Evolutionary conservation across 2,329 filamentous ascomycete genomes (phyloP).

Genomic region (Sclerotinia nivalis): DNA sequence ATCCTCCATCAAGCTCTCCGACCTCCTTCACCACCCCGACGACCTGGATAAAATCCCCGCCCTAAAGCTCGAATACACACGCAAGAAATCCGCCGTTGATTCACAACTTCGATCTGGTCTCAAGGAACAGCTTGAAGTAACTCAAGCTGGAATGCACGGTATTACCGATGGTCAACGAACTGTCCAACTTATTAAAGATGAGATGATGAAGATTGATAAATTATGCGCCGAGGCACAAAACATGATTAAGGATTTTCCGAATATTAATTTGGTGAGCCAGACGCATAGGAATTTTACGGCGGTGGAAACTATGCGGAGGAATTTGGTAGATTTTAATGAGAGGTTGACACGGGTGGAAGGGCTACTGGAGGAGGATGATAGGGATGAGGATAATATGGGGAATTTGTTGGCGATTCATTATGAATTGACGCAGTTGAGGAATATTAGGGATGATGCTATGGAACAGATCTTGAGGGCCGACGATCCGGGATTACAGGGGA

Average conservation of each 20-base stretch:
- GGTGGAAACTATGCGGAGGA: constrained; percentile 88
- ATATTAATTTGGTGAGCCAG: constrained; percentile 88
- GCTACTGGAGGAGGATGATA: constrained; percentile 80
- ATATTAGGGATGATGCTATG: constrained; percentile 95
- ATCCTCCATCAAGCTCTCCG: constrained; percentile 67
- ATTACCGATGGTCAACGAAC: constrained; percentile 89
- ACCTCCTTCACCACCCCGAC: constrained; percentile 91
- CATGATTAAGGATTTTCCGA: constrained; percentile 95
- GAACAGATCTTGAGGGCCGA: constrained; percentile 84
- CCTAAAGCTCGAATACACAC: constrained; percentile 87
- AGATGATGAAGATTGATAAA: constrained; percentile 98
- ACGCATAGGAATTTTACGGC: constrained; percentile 96
- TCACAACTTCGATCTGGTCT: constrained; percentile 84
- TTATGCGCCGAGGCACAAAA: constrained; percentile 95
- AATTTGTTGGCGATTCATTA: constrained; percentile 89
- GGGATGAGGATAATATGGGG: constrained; percentile 84
- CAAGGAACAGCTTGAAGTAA: constrained; percentile 89
- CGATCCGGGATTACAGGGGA: constrained; percentile 73
- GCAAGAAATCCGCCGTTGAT: constrained; percentile 92
- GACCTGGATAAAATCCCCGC: constrained; percentile 94
- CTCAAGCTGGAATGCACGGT: constrained; percentile 87
- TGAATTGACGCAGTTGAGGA: constrained; percentile 85
- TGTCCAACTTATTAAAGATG: constrained; percentile 90
- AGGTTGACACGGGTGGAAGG: constrained; percentile 73
- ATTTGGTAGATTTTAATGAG: constrained; percentile 83